Conservation (phyloP, 1,139 yeast genomes). For the Candida tropicalis region DNA sequence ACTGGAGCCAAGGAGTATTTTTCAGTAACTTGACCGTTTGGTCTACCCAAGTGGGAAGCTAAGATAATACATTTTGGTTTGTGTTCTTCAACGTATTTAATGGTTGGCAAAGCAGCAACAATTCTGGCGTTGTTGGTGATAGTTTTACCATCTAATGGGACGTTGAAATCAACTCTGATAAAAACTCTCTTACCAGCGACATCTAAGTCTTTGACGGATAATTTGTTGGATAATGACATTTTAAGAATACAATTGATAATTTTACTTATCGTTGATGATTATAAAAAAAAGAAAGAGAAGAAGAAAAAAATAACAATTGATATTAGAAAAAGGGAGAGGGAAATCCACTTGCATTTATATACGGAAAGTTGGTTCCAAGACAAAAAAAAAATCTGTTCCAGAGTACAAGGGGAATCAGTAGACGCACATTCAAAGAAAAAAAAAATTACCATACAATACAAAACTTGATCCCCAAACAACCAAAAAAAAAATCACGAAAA, state of each 20-base stretch:
- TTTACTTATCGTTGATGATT: slow-evolving; percentile 3
- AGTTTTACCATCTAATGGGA: slow-evolving; percentile 91
- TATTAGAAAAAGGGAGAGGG: neutral
- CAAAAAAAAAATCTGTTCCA: neutral
- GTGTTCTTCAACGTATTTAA: slow-evolving; percentile 86
- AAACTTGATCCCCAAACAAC: neutral
- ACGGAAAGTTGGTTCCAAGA: neutral
- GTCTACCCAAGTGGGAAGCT: slow-evolving; percentile 97
- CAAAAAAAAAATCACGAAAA: neutral
- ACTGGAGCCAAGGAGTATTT: slow-evolving; percentile 93
- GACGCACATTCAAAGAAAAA: slow-evolving; percentile 1
- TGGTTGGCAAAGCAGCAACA: slow-evolving; percentile 97
- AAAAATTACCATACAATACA: neutral
- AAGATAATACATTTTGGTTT: slow-evolving; percentile 86
- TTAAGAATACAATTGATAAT: slow-evolving; percentile 14
- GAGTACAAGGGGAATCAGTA: slow-evolving; percentile 1
- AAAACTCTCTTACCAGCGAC: slow-evolving; percentile 89
- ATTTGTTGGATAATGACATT: slow-evolving; percentile 91
- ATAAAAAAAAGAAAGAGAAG: slow-evolving; percentile 3
- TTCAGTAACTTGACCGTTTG: slow-evolving; percentile 82
- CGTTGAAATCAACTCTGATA: slow-evolving; percentile 97
- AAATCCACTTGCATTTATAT: slow-evolving; percentile 2
- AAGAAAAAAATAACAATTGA: slow-evolving; percentile 3
- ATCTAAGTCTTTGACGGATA: slow-evolving; percentile 87
- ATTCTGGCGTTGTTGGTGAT: slow-evolving; percentile 99